Evolutionary conservation across 2,329 filamentous ascomycete genomes (phyloP).

Genomic region (Ophiognomonia clavigignenti-juglandacearum): DNA sequence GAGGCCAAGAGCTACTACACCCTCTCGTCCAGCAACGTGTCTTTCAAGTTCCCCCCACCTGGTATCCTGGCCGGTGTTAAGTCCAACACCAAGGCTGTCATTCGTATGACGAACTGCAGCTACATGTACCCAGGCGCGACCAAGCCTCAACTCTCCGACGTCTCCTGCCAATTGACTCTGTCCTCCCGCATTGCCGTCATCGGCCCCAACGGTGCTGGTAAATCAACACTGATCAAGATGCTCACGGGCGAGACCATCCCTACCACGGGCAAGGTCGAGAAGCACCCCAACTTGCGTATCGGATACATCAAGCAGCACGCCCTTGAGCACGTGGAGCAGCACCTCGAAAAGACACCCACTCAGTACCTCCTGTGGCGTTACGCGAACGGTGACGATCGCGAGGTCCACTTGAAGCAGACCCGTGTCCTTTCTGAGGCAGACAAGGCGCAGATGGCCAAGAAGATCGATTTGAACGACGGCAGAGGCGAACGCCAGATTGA

Average conservation of each 20-base stretch:
- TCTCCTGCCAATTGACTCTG: conserved; percentile 80
- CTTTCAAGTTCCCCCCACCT: conserved; percentile 97
- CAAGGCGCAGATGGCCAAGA: conserved; percentile 85
- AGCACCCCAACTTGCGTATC: conserved; percentile 97
- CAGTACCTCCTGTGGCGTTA: conserved; percentile 99
- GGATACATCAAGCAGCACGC: conserved; percentile 99
- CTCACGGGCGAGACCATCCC: conserved; percentile 90
- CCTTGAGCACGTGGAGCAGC: conserved; percentile 98
- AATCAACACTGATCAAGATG: conserved; percentile 96
- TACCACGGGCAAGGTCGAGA: conserved; percentile 82
- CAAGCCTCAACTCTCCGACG: conserved; percentile 83
- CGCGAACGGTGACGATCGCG: conserved; percentile 91
- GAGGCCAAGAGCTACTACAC: conserved; percentile 99
- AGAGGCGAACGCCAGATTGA: conserved; percentile 75
- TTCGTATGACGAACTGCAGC: conserved; percentile 87
- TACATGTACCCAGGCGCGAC: conserved; percentile 88
- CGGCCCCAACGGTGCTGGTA: conserved; percentile 94
- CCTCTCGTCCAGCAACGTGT: conserved; percentile 76
- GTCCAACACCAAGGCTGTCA: conserved; percentile 87
- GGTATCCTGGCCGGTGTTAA: conserved; percentile 95
- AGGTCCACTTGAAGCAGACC: conserved; percentile 96
- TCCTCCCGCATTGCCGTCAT: conserved; percentile 96
- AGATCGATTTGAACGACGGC: conserved; percentile 79
- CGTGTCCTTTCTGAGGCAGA: conserved; percentile 83
- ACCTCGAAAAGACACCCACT: conserved; percentile 97